Percentiles rank a stretch among this genome's conserved stretches.
phyloP scores from a whole-genome alignment of 1,284 basidiomycete genomes.

The Cryptococcus jaspeensis region DNA sequence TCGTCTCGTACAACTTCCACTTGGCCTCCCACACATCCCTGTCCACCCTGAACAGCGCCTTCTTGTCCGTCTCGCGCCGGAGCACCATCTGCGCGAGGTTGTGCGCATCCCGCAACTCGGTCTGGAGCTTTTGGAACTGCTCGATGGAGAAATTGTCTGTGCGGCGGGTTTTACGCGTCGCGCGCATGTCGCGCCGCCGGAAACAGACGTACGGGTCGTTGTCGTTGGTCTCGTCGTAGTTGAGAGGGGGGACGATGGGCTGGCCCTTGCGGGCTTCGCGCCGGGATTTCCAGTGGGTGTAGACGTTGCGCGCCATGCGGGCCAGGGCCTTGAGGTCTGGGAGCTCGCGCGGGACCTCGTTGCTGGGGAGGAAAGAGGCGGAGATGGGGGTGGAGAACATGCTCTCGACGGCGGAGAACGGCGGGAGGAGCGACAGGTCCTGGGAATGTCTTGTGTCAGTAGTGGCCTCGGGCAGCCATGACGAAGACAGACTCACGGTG shows the following conservation, averaged over 20 bases:
- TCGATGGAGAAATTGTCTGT: slow-evolving; percentile 86
- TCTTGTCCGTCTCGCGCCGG: slow-evolving; percentile 72
- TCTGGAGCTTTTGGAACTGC: slow-evolving; percentile 75
- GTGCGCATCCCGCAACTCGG: slow-evolving; percentile 69
- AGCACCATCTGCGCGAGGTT: slow-evolving; percentile 70
- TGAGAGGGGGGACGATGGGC: slow-evolving; percentile 70
- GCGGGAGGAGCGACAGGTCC: slow-evolving; percentile 60
- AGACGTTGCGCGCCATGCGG: slow-evolving; percentile 66
- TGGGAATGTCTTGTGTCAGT: slow-evolving; percentile 24
- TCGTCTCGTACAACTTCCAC: slow-evolving; percentile 71
- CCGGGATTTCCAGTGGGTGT: slow-evolving; percentile 78
- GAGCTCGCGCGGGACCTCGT: slow-evolving; percentile 62
- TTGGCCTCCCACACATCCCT: slow-evolving; percentile 76
- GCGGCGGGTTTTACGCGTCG: slow-evolving; percentile 88
- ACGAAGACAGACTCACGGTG: slow-evolving; percentile 59
- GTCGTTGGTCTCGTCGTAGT: slow-evolving; percentile 90
- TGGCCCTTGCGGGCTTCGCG: slow-evolving; percentile 71
- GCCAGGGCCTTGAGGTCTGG: slow-evolving; percentile 60
- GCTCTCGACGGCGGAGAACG: slow-evolving; percentile 75
- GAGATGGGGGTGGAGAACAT: slow-evolving; percentile 63
- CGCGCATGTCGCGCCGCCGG: slow-evolving; percentile 90
- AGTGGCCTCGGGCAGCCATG: neutral
- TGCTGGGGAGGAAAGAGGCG: slow-evolving; percentile 63
- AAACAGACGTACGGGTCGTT: slow-evolving; percentile 99
- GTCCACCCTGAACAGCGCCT: slow-evolving; percentile 61